Evolutionary conservation across 2,329 filamentous ascomycete species (phyloP).

Genomic region (Beauveria bassiana): DNA sequence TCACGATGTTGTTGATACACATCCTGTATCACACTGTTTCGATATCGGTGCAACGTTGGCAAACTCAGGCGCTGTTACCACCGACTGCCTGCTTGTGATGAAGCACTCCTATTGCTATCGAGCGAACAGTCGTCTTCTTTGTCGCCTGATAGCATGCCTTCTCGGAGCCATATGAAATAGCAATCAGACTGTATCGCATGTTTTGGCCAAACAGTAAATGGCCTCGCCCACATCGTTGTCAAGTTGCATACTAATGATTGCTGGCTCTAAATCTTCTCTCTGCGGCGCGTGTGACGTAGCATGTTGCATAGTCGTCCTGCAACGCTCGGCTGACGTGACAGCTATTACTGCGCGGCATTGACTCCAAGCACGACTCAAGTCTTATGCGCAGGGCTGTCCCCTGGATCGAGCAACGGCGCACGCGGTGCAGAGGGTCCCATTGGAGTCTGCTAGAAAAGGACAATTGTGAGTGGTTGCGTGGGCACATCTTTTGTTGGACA

Average conservation of each 20-base stretch:
- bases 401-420: slow-evolving; percentile 19
- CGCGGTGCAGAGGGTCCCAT: slow-evolving; percentile 18
- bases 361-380: background rate
- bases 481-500: slow-evolving; percentile 23
- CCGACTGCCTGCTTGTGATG: background rate
- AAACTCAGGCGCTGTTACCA: background rate
- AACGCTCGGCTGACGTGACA: background rate
- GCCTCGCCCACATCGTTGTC: background rate
- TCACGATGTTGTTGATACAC: background rate
- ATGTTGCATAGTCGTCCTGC: background rate
- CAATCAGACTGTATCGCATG: background rate
- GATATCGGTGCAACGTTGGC: no score
- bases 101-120: background rate
- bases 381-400: slow-evolving; percentile 19
- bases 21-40: background rate
- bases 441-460: slow-evolving; percentile 22
- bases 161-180: background rate
- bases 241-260: background rate
- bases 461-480: slow-evolving; percentile 20
- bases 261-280: background rate
- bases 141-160: background rate
- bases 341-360: background rate
- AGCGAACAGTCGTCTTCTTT: background rate
- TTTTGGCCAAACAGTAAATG: background rate
- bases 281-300: background rate